Evolutionary conservation across 192 early-diverging fungal species (phyloP), one percentile per base, ranked within the genome.

Genomic region (Mortierella hygrophila): DNA sequence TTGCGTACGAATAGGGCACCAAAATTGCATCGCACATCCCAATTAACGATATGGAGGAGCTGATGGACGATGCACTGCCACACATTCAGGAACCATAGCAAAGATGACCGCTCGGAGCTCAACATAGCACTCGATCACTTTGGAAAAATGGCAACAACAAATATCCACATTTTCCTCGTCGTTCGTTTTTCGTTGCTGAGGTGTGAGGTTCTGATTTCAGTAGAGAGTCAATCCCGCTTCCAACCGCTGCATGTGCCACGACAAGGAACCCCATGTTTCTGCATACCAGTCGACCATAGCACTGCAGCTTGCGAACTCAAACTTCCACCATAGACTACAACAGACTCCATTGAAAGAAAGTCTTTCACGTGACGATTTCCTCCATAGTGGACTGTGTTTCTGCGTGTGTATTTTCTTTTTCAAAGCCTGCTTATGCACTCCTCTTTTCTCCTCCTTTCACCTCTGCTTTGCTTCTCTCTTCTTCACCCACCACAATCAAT

Each of bases 21-120:
- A 75, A 49, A 11, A 74, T 85, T 35, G 82, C 82, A 46, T 26
- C 77, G 13, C 73, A 74, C 1, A 74, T 85, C 35, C 82, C 82
- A 11, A 71, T 68, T 26, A 65, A 85, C 16, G 78, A 75, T 11
- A 75, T 85, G 82, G 74, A 79, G 7, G 54, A 63, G 52, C 72
- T 83, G 15, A 37, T 83, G 42, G 57, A 63, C 2, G 38, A 26
- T 18, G 78, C 72, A 10, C 29, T 78, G 0, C 60, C 52, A 2
- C 76, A 83, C 29, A 68, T 78, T 35, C 70, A 68, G 4, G 70
- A 81, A 37, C 44, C 74, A 54, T 76, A 76, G 37, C 37, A 55
- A 65, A 52, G 16, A 18, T 52, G 15, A 3, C 55, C 9, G 2
- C 60, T 35, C 26, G 60, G 26, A 65, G n/a, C 55, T 57, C 55